phyloP scores from a whole-genome alignment of 495 filamentous ascomycete genomes.

The Trichoderma erinaceum region DNA sequence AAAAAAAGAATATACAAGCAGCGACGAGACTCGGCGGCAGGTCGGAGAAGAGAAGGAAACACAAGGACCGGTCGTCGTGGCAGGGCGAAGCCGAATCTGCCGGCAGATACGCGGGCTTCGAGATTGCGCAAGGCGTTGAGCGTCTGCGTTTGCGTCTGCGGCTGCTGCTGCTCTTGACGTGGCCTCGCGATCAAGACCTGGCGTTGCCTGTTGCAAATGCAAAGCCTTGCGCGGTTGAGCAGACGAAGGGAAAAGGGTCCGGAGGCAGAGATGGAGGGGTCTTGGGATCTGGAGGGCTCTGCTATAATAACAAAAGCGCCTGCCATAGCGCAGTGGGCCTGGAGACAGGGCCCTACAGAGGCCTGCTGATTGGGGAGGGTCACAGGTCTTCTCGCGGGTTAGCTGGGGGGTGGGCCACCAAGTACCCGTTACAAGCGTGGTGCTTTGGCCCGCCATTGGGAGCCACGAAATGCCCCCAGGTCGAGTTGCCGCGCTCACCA shows the following conservation, averaged over 20 bases:
- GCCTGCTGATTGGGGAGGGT: slow-evolving; percentile 14
- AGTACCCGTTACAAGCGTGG: not conserved
- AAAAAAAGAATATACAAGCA: not conserved
- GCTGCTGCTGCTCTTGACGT: not conserved
- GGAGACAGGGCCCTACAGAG: slow-evolving; percentile 8
- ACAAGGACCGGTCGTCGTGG: not conserved
- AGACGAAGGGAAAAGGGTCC: slow-evolving; percentile 10
- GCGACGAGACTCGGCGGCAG: not conserved
- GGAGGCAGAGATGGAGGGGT: slow-evolving; percentile 12
- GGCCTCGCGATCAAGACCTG: not conserved
- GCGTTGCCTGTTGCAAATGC: slow-evolving; percentile 8
- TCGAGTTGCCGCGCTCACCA: slow-evolving; percentile 2
- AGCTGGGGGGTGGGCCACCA: not conserved
- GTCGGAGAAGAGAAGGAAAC: not conserved
- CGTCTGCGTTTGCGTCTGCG: not conserved
- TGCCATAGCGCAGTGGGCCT: not conserved
- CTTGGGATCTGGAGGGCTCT: slow-evolving; percentile 6
- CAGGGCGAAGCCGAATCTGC: not conserved
- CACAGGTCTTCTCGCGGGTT: slow-evolving; percentile 5
- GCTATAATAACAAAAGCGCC: slow-evolving; percentile 10
- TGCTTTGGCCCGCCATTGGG: not conserved
- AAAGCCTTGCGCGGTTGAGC: slow-evolving; percentile 12
- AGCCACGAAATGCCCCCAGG: not conserved
- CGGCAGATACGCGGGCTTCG: slow-evolving; percentile 2
- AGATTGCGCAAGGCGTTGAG: not conserved